Evolutionary conservation across 805 yeast species (phyloP), one percentile per base, ranked within the genome.

Genomic region (Barnettozyma sp.): DNA sequence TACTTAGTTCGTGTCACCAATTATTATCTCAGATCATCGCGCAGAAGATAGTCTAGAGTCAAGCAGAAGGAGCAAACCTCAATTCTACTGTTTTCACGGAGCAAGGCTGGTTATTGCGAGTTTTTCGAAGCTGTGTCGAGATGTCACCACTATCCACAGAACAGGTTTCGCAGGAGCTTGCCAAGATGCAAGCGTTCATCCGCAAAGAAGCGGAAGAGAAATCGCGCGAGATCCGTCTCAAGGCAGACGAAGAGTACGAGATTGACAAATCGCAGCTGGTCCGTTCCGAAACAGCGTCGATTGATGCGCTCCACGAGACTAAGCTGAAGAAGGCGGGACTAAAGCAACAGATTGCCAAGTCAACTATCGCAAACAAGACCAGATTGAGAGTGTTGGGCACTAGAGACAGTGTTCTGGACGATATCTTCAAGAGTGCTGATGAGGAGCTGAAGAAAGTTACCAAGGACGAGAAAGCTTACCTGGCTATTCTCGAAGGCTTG

Each of bases 161-260:
- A 29, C 32, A 29, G 32, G 32, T 29, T 16, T 29, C 32, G n/a
- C 32, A 29, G 24, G 98, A 92, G 70, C 83, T 92, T 63, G 79
- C 80, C 61, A 92, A 92, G 71, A 92, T 92, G 97, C 95, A 90
- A 60, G 88, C 94, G 58, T 92, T 92, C 78, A 92, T 92, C 74
- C 85, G 82, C 67, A 92, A 90, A 75, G 99, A 92, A 68, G 99
- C 99, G 26, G 94, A 88, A 55, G 99, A 92, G 63, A 92, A 92
- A 68, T 96, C 97, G 49, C 85, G 84, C 61, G 99, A 92, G 65
- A 87, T 92, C 57, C 79, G 73, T 59, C 71, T 92, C 54, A 94
- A 92, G 70, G 96, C 97, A 29, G 95, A 94, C 60, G 98, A 92
- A 64, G 99, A 92, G 67, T 92, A 90, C 60, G 97, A 92, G 64